Base-by-base conservation (phyloP, 495 filamentous ascomycete species). In the Filosporella fistucella region DNA sequence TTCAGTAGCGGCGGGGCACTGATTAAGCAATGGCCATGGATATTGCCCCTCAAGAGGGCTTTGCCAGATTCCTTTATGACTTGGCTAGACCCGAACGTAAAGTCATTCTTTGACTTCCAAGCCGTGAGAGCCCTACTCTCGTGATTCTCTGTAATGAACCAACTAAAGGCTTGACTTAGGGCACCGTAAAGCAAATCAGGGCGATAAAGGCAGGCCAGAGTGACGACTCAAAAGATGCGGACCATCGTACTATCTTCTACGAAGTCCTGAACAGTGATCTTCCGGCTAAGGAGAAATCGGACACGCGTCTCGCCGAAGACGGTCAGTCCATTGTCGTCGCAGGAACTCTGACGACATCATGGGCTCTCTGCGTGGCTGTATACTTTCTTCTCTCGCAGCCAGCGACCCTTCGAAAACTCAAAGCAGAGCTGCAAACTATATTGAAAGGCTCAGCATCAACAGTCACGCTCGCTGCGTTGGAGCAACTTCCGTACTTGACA, bases 401-500 rank as follows among this genome's bases (percentile, higher is more conserved):
- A 0, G 17, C n/a, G 0, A 50, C 61, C 1, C 57, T 66, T 22
- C 14, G 29, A 7, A 49, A 58, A 16, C 54, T 70, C 12, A 60
- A 57, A 42, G 33, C 52, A 3, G 67, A 66, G 16, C 39, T 70
- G 3, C 13, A 32, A 16, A 45, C 49, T 1, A 48, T 54, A 6
- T 41, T 52, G 13, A 30, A 32, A 32, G 42, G 66, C 24, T 42
- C 62, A 39, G 9, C 42, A 1, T 16, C 57, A 9, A 29, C 49
- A 3, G 42, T 60, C 10, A 42, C 57, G 12, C 61, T 60, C 56
- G 34, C 49, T 0, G 48, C 54, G 9, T 55, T 72, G 6, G 61
- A 68, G 38, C 53, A 71, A 45, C 67, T 73, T 0, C 71, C 75
- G 1, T 78, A 75, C 49, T 52, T 74, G n/a, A 62, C 57, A 30